phyloP scores from a whole-genome alignment of 1,284 basidiomycete species.

The Hymenochaete sp. region DNA sequence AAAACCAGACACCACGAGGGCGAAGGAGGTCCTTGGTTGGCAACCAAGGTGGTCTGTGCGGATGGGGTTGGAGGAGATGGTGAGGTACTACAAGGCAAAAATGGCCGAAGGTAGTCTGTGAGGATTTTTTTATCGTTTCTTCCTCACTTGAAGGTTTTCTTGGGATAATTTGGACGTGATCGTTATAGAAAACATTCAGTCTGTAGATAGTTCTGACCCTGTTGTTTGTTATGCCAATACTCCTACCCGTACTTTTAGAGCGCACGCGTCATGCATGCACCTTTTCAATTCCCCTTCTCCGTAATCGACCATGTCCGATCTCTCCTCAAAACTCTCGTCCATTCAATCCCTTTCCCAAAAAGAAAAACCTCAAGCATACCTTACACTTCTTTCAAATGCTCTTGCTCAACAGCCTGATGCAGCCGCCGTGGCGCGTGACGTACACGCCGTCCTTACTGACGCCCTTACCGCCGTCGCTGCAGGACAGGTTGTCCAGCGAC shows the following conservation, averaged over 20 bases:
- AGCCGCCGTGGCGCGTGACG: slow-evolving; percentile 39
- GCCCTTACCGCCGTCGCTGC: slow-evolving; percentile 73
- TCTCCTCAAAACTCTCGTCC: slow-evolving; percentile 43
- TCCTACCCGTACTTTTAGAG: neutral
- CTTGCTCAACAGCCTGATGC: slow-evolving; percentile 42
- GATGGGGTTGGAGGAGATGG: slow-evolving; percentile 92
- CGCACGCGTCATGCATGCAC: neutral
- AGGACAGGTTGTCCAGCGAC: slow-evolving; percentile 77
- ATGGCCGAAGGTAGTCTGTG: slow-evolving; percentile 74
- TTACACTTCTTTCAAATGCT: slow-evolving; percentile 47
- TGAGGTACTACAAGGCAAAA: slow-evolving; percentile 82
- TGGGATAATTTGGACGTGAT: neutral
- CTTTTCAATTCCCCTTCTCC: neutral
- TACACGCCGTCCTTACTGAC: slow-evolving; percentile 62
- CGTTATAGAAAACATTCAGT: neutral
- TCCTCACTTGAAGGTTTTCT: neutral
- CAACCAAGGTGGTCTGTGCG: slow-evolving; percentile 86
- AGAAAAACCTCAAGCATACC: slow-evolving; percentile 74
- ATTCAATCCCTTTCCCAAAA: slow-evolving; percentile 64
- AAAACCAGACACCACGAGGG: slow-evolving; percentile 86
- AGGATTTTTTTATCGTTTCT: neutral
- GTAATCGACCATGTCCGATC: neutral
- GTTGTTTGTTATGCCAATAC: neutral
- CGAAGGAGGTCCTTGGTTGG: slow-evolving; percentile 82
- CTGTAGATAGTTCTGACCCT: neutral